A percentile compares a stretch with the other conserved stretches of the same genome.
Evolutionary conservation across 306 rosid genomes (phyloP).

Genomic region (Prosopis cineraria): DNA sequence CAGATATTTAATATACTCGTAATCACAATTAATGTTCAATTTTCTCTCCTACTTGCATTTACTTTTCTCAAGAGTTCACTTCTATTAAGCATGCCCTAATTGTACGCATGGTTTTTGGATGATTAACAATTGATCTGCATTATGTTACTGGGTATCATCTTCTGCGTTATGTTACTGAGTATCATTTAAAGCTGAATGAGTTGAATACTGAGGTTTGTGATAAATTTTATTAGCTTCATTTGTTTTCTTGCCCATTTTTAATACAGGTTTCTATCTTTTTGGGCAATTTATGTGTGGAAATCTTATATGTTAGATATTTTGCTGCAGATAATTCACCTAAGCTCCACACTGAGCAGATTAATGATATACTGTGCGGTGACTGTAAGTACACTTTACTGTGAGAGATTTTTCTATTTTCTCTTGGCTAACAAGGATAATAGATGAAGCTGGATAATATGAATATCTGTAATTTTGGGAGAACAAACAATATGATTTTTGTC

Average conservation of each 20-base stretch:
- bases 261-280: background rate
- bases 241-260: conserved; percentile 13
- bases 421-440: conserved; percentile 12
- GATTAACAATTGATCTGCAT: background rate
- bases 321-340: conserved; percentile 52
- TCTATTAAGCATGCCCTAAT: background rate
- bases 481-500: background rate
- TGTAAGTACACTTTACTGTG: conserved; percentile 41
- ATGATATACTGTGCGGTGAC: conserved; percentile 55
- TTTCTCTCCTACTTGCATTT: conserved; percentile 19
- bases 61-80: background rate
- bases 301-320: conserved; percentile 29
- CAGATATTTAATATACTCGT: background rate
- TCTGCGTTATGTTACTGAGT: conserved; percentile 16
- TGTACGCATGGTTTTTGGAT: conserved; percentile 5
- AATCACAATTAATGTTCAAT: conserved; percentile 16
- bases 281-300: conserved; percentile 1
- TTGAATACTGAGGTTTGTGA: background rate
- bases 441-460: background rate
- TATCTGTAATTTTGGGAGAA: background rate
- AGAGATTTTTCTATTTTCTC: conserved; percentile 23
- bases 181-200: conserved; percentile 16
- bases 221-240: conserved; percentile 7
- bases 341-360: conserved; percentile 16
- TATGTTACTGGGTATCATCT: conserved; percentile 26